These are phyloP conservation scores for Monilinia fructicola DNA, from an alignment of 2,329 filamentous ascomycete genomes.

Conservation along the genomic window DNA sequence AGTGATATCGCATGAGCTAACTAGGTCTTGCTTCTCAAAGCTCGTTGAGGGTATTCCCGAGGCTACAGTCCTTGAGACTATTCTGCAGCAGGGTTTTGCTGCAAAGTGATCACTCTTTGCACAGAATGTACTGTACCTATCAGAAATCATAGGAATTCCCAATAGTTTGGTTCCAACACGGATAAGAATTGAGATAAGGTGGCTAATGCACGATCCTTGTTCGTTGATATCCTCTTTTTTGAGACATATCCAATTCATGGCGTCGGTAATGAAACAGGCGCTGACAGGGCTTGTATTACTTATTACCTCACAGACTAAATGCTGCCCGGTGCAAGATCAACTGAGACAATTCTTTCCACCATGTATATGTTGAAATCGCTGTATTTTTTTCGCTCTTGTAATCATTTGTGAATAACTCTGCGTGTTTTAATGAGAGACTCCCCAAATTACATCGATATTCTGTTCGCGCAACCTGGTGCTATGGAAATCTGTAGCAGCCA, in stretches of 20 bases:
- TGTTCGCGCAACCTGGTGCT: neutral
- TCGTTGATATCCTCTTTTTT: neutral
- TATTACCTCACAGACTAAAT: neutral
- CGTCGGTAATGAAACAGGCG: neutral
- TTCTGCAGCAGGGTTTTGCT: slow-evolving; percentile 9
- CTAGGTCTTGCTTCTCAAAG: neutral
- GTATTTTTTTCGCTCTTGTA: neutral
- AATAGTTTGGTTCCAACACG: neutral
- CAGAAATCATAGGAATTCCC: neutral
- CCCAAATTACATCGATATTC: neutral
- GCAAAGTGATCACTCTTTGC: slow-evolving; percentile 5
- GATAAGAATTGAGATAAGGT: slow-evolving; percentile 12
- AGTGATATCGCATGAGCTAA: neutral
- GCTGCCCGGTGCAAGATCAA: neutral
- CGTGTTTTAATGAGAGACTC: neutral
- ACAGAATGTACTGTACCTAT: slow-evolving; percentile 1
- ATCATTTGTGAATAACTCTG: neutral
- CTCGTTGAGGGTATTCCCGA: slow-evolving; percentile 9
- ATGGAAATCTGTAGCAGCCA: neutral
- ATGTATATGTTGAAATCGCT: neutral
- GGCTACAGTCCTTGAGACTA: neutral
- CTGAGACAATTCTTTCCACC: neutral
- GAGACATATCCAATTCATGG: slow-evolving; percentile 8
- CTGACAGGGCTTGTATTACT: neutral
- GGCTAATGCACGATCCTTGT: slow-evolving; percentile 15